Evolutionary conservation across 148 eudicot species (phyloP), one percentile per base, ranked within the genome.

Genomic region (Silene conica): DNA sequence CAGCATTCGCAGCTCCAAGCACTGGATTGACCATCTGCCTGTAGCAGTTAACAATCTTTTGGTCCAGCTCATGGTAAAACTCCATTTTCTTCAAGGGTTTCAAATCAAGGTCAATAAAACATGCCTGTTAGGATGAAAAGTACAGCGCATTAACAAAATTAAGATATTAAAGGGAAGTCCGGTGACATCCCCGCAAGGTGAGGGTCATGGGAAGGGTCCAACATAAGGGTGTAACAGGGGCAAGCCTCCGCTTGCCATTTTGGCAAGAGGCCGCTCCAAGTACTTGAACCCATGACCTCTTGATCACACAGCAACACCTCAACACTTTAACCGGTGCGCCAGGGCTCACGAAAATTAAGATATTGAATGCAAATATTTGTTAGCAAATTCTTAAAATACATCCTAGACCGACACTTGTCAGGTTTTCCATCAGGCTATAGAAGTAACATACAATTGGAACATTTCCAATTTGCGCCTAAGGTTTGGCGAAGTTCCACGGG

Each of bases 31-130:
- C 67, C 87, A 76, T 81, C 67, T 85, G 82, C 62, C 78, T 57
- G 74, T 87, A 86, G 81, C 56, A 67, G 22, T 82, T 72, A 34
- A 90, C 90, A 78, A 96, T 92, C 85, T 85, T 74, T 78, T 92
- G 92, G 82, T 96, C 99, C 82, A 96, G 79, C 78, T 96, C 81
- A 79, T 87, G 89, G 73, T 96, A 96, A 76, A 78, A 77, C 70
- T 87, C 91, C 97, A 96, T 87, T 79, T 85, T 96, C 78, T 81
- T 81, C 83, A 96, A 54, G 71, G 96, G 91, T 80, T 88, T 96
- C 86, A 92, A 84, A 79, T 96, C 99, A 66, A 92, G 85, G 80
- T 96, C 97, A 57, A 96, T 89, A 75, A 92, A 92, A 81, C 86
- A 87, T 72, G 85, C 99, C 99, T 96, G 79, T 60, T 41, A 72